These are phyloP conservation scores for Barnettozyma populi DNA, from an alignment of 805 yeast species.

Conservation along the genomic window DNA sequence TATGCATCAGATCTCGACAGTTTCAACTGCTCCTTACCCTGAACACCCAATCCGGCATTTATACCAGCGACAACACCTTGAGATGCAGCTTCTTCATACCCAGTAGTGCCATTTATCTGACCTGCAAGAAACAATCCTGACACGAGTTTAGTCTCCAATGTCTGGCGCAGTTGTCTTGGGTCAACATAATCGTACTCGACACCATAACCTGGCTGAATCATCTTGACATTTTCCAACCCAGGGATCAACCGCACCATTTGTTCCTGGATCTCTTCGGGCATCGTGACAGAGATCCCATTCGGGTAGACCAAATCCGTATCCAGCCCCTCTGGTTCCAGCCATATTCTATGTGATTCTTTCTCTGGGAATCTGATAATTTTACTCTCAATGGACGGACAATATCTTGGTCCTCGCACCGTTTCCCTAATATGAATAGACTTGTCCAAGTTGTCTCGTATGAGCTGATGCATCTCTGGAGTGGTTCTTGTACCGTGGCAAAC, in stretches of 20 bases:
- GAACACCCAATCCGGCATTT: slow-evolving; percentile 71
- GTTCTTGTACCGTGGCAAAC: slow-evolving; percentile 77
- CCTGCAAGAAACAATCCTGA: slow-evolving; percentile 87
- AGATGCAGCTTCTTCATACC: slow-evolving; percentile 98
- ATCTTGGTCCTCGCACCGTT: slow-evolving; percentile 93
- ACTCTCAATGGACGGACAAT: slow-evolving; percentile 95
- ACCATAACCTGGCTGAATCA: slow-evolving; percentile 97
- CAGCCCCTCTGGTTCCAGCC: slow-evolving; percentile 97
- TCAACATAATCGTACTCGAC: slow-evolving; percentile 96
- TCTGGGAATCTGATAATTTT: slow-evolving; percentile 78
- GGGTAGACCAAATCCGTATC: slow-evolving; percentile 88
- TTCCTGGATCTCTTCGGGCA: slow-evolving; percentile 91
- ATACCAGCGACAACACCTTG: slow-evolving; percentile 96
- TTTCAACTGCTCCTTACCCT: slow-evolving; percentile 38
- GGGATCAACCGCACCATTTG: slow-evolving; percentile 70
- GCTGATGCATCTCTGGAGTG: slow-evolving; percentile 64
- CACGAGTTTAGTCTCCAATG: slow-evolving; percentile 77
- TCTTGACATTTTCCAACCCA: slow-evolving; percentile 82
- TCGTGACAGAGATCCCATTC: slow-evolving; percentile 91
- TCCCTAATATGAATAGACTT: slow-evolving; percentile 87
- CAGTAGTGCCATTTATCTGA: slow-evolving; percentile 97
- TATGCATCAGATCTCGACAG: slow-evolving; percentile 80
- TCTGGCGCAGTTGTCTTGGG: slow-evolving; percentile 75
- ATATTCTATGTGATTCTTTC: slow-evolving; percentile 70
- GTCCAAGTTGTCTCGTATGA: slow-evolving; percentile 65